Evolutionary conservation across 75 land plant species (phyloP), one percentile per base, ranked within the genome.

Genomic region (Sequoiadendron giganteum): DNA sequence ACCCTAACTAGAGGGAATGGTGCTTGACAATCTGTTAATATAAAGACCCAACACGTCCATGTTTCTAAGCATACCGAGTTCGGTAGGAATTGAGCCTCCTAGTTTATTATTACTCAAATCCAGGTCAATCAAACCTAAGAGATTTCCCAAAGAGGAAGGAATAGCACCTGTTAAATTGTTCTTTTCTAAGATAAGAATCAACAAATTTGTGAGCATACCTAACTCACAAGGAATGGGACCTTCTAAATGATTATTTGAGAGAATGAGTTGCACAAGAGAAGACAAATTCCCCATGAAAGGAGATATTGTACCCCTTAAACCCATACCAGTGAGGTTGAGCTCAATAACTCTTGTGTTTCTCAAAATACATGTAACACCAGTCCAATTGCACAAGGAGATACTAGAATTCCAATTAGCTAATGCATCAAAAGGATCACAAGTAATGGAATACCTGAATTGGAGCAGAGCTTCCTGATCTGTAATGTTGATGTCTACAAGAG

Each of bases 1-100:
- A 28, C 86, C 58, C 10, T 3, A 15, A 28, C 10, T 47, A 21
- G 36, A 55, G 11, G 52, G 85, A 38, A 78, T 78, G 81, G 39
- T 28, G 28, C 81, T 49, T 28, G 86, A 86, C 14, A 30, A 39
- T 21, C 43, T 86, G n/a, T 87, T 88, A 2, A 89, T n/a, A 43
- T 47, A 3, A 9, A 65, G 45, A 18, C 58, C 78, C 10, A 89
- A 21, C 1, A 19, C 3, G 6, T 88, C 76, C 10, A 56, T 76
- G 40, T 86, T 49, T 1, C 1, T 21, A 45, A 86, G 72, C 56
- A 77, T 32, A 78, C 87, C 78, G 0, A 90, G 80, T 11, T 86
- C 87, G 38, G 56, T 77, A 36, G 92, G 92, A 19, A 90, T 77
- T 49, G 54, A 79, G 49, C 92, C 92, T 48, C 84, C 76, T 49